phyloP scores from a whole-genome alignment of 768 basidiomycete genomes.

The Rhizopogon salebrosus region DNA sequence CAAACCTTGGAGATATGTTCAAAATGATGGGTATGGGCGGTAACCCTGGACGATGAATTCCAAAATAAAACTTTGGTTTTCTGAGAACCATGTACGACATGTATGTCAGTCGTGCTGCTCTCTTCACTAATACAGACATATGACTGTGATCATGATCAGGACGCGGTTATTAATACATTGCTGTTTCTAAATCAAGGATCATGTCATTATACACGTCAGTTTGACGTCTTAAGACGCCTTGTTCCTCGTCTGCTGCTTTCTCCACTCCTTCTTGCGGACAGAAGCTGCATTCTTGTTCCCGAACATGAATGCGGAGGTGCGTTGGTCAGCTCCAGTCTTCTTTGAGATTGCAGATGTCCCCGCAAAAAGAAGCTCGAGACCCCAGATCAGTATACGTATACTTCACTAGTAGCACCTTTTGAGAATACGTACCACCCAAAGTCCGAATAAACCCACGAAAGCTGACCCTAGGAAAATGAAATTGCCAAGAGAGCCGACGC shows the following conservation, averaged over 20 bases:
- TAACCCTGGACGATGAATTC: conserved; percentile 25
- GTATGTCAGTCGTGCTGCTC: conserved; percentile 1
- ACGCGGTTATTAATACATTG: conserved; percentile 14
- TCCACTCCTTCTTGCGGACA: conserved; percentile 54
- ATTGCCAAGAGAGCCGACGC: conserved; percentile 52
- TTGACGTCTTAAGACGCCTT: conserved; percentile 8
- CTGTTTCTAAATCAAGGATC: conserved; percentile 4
- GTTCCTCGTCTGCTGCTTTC: conserved; percentile 32
- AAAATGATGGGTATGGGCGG: conserved; percentile 88
- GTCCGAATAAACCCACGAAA: conserved; percentile 57
- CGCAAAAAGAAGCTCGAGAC: conserved; percentile 53
- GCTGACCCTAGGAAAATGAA: conserved; percentile 45
- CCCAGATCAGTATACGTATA: conserved; percentile 7
- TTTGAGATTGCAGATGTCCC: conserved; percentile 52
- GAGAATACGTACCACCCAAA: conserved; percentile 59
- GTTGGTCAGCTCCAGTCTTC: conserved; percentile 79
- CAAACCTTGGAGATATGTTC: conserved; percentile 72
- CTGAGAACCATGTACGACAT: conserved; percentile 13
- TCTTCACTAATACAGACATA: conserved; percentile 14
- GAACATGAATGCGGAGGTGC: conserved; percentile 75
- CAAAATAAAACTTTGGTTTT: conserved; percentile 8
- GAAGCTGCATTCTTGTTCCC: conserved; percentile 68
- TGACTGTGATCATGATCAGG: conserved; percentile 5
- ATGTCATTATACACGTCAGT: neutral
- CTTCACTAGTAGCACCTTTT: conserved; percentile 7